Evolutionary conservation across 1,284 basidiomycete genomes (phyloP), one percentile per base, ranked within the genome.

Genomic region (Marasmius oreades): DNA sequence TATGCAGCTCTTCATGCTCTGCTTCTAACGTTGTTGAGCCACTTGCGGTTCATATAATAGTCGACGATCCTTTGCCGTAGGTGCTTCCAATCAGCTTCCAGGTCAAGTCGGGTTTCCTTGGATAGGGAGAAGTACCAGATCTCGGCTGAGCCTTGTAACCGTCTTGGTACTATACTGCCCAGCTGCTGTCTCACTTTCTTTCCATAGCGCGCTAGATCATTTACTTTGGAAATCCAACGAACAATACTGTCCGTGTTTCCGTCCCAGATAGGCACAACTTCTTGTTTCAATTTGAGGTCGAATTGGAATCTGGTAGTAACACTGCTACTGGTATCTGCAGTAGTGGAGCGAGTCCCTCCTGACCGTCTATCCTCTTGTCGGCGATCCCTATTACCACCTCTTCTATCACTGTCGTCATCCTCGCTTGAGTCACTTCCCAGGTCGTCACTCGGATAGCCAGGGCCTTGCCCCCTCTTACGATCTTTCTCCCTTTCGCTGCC

Each of bases 1-100:
- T 69, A 48, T 8, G 16, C 5, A 6, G 46, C 23, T 5, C n/a
- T 1, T 1, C 20, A 24, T 3, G 46, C 46, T 7, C n/a, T 48
- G 2, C 23, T 20, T n/a, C 28, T 6, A 3, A 28, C 28, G n/a
- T 26, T 48, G 20, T 48, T 24, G 6, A 48, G 2, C 46, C 46
- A 48, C 6, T 16, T 48, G 10, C 28, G 18, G 6, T 48, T 48
- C 46, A 48, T 48, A 10, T 26, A 48, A 26, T 48, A 48, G 22
- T 24, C 46, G 16, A 24, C 5, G 6, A 48, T 48, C 46, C 28
- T 28, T 6, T 26, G 46, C 4, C 20, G 23, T 6, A 48, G 20
- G 10, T 23, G 2, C 14, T 24, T 28, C 46, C 46, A 48, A 7
- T 26, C 23, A 2, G 6, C 24, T n/a, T 48, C 46, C n/a, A 48